Percentiles rank a stretch among this genome's conserved stretches.
Evolutionary conservation across 495 filamentous ascomycete genomes (phyloP).

Genomic region (Aspergillus nanangensis): DNA sequence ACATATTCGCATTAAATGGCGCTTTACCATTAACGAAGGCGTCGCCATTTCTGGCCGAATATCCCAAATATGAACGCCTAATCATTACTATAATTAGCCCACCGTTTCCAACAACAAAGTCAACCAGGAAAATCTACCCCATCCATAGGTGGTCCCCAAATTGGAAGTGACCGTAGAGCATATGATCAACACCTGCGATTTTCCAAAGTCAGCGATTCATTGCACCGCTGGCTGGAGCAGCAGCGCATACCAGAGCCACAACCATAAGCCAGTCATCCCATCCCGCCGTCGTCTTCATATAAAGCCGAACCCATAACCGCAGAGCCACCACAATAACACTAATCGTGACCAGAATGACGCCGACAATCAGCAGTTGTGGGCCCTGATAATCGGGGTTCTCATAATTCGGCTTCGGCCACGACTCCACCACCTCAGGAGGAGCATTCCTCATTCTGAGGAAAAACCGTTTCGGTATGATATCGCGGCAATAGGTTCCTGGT

Average conservation of each 20-base stretch:
- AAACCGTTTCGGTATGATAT: no score
- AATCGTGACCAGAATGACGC: background rate
- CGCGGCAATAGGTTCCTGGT: no score
- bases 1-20: no score
- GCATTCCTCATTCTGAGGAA: conserved; percentile 1
- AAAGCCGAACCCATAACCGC: conserved; percentile 4
- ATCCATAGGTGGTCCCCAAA: conserved; percentile 4
- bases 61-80: background rate
- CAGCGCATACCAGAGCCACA: background rate
- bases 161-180: conserved; percentile 1
- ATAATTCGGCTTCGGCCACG: conserved; percentile 7
- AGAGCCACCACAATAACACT: background rate
- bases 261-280: conserved; percentile 9
- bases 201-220: background rate
- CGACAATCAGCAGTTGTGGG: conserved; percentile 3
- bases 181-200: conserved; percentile 1
- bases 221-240: background rate
- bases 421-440: conserved; percentile 3
- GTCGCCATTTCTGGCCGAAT: background rate
- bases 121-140: background rate
- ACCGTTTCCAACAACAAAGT: background rate
- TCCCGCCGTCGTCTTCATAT: conserved; percentile 1
- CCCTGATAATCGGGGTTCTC: conserved; percentile 3
- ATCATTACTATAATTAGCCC: background rate
- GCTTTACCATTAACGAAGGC: background rate